Evolutionary conservation across 805 yeast genomes (phyloP), one percentile per base, ranked within the genome.

Genomic region (Pichia deserticola): DNA sequence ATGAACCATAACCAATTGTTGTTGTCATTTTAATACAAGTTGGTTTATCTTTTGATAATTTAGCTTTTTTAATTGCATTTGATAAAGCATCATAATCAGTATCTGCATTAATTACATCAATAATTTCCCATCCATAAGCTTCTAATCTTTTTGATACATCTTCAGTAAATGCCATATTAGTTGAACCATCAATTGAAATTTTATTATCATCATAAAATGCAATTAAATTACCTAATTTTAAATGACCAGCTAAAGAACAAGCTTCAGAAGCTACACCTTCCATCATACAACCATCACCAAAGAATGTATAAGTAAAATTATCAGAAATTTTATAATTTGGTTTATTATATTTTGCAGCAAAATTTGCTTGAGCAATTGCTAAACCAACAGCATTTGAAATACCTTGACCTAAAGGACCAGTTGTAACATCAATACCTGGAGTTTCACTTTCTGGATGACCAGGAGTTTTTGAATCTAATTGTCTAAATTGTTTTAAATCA

Each of bases 381-480:
- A 92, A 68, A 75, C 99, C 99, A 62, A 92, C 95, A 49, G 97
- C 97, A 69, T 89, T 90, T 62, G 85, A 77, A 62, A 92, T 79
- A 84, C 99, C 99, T 75, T 92, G 99, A 69, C 99, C 99, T 63
- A 92, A 81, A 51, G 99, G 98, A 70, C 99, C 99, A 54, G 98
- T 92, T 69, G 98, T 89, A 63, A 90, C 96, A 70, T 92, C 99
- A 53, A 89, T 81, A 68, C 98, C 98, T 47, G 93, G 89, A 53
- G 86, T 78, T 65, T 86, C 95, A 54, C 73, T 79, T 76, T 92
- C 99, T 50, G 99, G 99, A 75, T 92, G 99, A 60, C 99, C 99
- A 45, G 99, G 98, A 54, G 96, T 85, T 73, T 82, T 85, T 57
- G 98, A 89, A 66, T 78, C 77, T 64, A 90, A 71, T 72, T 87